Conservation (phyloP, 257 asterid species). For the Galeopsis tetrahit region DNA sequence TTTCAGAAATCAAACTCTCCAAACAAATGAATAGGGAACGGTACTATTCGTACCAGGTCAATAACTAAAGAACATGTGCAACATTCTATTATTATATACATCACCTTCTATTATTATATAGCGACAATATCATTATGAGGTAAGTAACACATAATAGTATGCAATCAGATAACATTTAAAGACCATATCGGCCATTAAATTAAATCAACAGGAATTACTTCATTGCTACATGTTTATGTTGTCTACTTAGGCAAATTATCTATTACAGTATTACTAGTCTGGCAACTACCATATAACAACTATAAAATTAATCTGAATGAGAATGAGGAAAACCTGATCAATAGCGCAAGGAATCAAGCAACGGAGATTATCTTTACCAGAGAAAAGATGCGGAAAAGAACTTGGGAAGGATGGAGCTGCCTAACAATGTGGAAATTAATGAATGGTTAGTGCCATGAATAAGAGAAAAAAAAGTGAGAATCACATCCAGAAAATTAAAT, state of each 20-base stretch:
- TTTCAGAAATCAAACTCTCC: neutral
- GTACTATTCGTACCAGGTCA: neutral
- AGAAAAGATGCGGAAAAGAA: conserved; percentile 90
- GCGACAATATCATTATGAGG: neutral
- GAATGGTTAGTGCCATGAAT: conserved; percentile 19
- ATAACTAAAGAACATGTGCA: neutral
- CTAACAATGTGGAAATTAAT: conserved; percentile 43
- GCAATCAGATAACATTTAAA: neutral
- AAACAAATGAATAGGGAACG: neutral
- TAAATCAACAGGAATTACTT: neutral
- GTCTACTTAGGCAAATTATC: neutral
- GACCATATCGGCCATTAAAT: neutral
- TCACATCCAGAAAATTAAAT: conserved; percentile 13
- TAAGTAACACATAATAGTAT: neutral
- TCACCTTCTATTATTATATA: conserved; percentile 6
- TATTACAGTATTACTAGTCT: neutral
- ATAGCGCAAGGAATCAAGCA: conserved; percentile 98
- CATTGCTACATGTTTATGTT: neutral
- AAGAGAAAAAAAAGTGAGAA: conserved; percentile 15
- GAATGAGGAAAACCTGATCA: conserved; percentile 73
- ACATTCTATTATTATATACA: neutral
- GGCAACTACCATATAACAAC: neutral
- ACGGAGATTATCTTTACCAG: conserved; percentile 70
- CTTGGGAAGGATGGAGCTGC: conserved; percentile 97
- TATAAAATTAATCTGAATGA: conserved; percentile 17